Evolutionary conservation across 2,329 filamentous ascomycete genomes (phyloP).

Genomic region (Fusarium nodosum): DNA sequence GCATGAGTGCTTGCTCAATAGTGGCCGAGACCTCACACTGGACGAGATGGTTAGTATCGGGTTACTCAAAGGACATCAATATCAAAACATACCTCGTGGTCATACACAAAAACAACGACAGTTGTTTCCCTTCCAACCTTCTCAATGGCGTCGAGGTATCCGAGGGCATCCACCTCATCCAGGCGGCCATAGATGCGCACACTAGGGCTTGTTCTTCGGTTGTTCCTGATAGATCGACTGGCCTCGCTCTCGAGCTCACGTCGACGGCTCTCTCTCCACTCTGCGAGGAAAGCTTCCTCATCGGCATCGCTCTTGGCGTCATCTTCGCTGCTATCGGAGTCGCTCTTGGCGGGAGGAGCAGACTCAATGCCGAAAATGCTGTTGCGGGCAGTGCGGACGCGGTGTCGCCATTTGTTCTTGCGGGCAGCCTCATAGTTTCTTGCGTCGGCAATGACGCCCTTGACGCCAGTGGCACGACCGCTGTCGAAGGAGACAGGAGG

Average conservation of each 20-base stretch:
- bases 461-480: constrained; percentile 82
- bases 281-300: constrained; percentile 84
- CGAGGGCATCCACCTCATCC: constrained; percentile 87
- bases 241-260: constrained; percentile 79
- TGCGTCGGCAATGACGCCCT: constrained; percentile 89
- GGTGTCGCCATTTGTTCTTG: constrained; percentile 67
- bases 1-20: constrained; percentile 82
- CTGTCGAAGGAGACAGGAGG: constrained; percentile 74
- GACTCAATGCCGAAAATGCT: constrained; percentile 66
- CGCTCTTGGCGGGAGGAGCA: constrained; percentile 52
- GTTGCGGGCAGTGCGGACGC: constrained; percentile 65
- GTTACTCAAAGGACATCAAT: background rate
- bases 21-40: constrained; percentile 84
- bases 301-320: constrained; percentile 67
- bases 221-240: constrained; percentile 69
- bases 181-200: constrained; percentile 83
- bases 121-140: constrained; percentile 84
- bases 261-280: constrained; percentile 86
- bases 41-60: constrained; percentile 44
- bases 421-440: constrained; percentile 79
- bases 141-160: constrained; percentile 97
- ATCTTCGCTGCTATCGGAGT: constrained; percentile 63
- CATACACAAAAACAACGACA: constrained; percentile 94
- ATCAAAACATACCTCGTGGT: constrained; percentile 77
- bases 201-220: constrained; percentile 80